phyloP scores from a whole-genome alignment of 2,329 filamentous ascomycete genomes.

The Aspergillus latus region DNA sequence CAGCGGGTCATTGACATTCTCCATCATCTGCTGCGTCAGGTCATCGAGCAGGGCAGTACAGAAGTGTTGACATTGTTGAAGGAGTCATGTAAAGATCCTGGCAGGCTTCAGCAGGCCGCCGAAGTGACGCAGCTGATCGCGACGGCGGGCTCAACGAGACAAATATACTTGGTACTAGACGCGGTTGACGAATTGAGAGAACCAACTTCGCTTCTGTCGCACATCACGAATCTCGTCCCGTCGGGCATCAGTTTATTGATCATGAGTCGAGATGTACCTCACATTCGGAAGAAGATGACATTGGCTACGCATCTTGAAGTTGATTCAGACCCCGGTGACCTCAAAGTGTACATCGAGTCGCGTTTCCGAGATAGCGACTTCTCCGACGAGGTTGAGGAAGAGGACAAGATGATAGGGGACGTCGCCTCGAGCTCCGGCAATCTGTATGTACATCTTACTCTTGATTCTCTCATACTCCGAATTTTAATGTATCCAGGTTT shows the following conservation, averaged over 20 bases:
- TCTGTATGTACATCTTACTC: not conserved
- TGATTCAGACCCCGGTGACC: not conserved
- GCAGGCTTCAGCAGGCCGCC: not conserved
- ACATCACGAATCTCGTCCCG: not conserved
- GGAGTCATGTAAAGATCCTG: not conserved
- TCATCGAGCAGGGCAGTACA: not conserved
- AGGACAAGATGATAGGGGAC: not conserved
- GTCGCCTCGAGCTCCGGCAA: not conserved
- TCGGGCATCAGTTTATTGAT: not conserved
- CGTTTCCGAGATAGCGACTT: conserved; percentile 7
- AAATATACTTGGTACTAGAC: conserved; percentile 5
- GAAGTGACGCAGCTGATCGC: not conserved
- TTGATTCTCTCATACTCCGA: no score
- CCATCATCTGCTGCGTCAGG: not conserved
- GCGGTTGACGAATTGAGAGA: conserved; percentile 2
- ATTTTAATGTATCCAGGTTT: not conserved
- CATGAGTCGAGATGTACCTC: conserved; percentile 2
- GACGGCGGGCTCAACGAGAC: not conserved
- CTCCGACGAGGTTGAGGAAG: not conserved
- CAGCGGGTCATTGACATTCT: not conserved
- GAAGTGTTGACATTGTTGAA: not conserved
- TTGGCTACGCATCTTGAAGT: not conserved
- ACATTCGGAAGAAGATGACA: conserved; percentile 3
- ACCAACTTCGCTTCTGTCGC: not conserved
- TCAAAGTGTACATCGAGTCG: not conserved